phyloP scores from a whole-genome alignment of 768 basidiomycete genomes.

The Agaricus bisporus region DNA sequence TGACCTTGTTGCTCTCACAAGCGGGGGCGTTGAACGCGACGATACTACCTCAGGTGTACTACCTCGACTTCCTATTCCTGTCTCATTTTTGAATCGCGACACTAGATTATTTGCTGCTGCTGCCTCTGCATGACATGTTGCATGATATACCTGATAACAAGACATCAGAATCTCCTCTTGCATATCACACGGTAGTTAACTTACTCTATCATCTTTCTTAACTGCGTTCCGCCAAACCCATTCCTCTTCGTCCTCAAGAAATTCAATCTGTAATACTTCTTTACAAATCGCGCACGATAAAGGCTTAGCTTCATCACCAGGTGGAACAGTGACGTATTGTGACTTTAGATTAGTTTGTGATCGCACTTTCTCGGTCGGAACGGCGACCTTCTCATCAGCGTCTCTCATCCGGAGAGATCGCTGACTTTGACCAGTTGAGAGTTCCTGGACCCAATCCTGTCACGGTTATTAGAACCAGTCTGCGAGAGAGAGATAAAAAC shows the following conservation, averaged over 20 bases:
- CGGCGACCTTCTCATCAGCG: constrained; percentile 49
- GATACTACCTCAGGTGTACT: constrained; percentile 61
- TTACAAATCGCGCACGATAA: constrained; percentile 96
- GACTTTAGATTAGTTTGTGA: constrained; percentile 71
- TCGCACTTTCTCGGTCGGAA: constrained; percentile 61
- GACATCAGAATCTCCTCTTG: neutral
- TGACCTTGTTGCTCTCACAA: constrained; percentile 26
- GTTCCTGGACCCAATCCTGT: constrained; percentile 83
- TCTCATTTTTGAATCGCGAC: constrained; percentile 60
- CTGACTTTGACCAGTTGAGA: constrained; percentile 62
- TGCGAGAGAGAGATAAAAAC: neutral
- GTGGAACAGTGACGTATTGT: constrained; percentile 84
- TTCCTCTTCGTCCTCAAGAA: constrained; percentile 92
- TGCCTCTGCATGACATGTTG: constrained; percentile 89
- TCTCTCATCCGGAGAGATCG: constrained; percentile 47
- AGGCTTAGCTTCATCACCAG: constrained; percentile 77
- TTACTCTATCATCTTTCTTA: constrained; percentile 74
- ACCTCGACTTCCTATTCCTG: constrained; percentile 59
- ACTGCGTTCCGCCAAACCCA: constrained; percentile 97
- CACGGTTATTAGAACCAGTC: constrained; percentile 13
- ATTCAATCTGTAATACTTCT: constrained; percentile 87
- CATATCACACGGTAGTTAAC: constrained; percentile 3
- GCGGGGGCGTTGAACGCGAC: constrained; percentile 33
- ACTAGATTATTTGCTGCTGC: constrained; percentile 58
- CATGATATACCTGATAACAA: constrained; percentile 74